phyloP scores from a whole-genome alignment of 2,329 filamentous ascomycete species.

The Alternaria triticimaculans region DNA sequence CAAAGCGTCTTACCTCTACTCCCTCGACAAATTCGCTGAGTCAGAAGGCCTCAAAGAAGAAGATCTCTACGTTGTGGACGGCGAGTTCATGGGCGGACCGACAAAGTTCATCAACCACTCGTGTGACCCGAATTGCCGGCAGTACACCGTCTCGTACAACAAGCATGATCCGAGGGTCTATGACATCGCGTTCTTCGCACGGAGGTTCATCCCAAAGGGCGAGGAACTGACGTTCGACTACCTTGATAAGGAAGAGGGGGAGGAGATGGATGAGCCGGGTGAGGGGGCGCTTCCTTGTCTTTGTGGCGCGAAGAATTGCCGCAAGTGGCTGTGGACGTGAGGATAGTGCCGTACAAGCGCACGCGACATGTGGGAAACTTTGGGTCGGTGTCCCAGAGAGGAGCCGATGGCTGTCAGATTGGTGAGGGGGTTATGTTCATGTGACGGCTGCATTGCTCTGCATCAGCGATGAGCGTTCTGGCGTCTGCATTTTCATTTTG shows the following conservation, averaged over 20 bases:
- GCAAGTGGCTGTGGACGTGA: conserved; percentile 70
- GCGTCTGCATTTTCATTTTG: neutral
- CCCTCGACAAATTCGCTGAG: conserved; percentile 79
- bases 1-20: conserved; percentile 83
- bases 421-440: neutral
- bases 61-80: conserved; percentile 60
- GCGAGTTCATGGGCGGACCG: conserved; percentile 78
- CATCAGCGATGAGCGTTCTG: neutral
- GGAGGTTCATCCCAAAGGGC: conserved; percentile 67
- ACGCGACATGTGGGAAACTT: neutral
- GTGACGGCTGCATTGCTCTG: neutral
- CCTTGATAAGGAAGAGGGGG: conserved; percentile 67
- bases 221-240: conserved; percentile 84
- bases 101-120: conserved; percentile 85
- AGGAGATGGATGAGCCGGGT: conserved; percentile 56
- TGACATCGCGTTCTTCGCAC: conserved; percentile 78
- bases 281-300: conserved; percentile 55
- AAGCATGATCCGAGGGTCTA: conserved; percentile 77
- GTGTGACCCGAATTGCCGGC: conserved; percentile 78
- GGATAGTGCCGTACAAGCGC: neutral
- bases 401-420: neutral
- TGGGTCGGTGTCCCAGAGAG: neutral
- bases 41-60: conserved; percentile 58
- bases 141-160: conserved; percentile 80
- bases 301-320: conserved; percentile 71